Evolutionary conservation across 345 rosid species (phyloP).

Genomic region (Diplotaxis tenuifolia): DNA sequence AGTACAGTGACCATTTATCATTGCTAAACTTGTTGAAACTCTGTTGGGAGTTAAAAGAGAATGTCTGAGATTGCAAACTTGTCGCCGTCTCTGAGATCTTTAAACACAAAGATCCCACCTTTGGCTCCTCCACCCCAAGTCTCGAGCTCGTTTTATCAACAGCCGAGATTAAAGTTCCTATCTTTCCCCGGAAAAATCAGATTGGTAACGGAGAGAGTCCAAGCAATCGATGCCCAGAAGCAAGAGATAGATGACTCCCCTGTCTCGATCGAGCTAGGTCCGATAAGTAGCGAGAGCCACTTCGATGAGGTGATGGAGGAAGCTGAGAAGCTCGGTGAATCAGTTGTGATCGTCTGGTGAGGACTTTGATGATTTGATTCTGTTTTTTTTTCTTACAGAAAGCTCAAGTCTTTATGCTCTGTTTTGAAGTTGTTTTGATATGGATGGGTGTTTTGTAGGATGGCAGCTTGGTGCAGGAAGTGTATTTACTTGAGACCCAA

Average conservation of each 20-base stretch:
- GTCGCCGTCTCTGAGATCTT: constrained; percentile 38
- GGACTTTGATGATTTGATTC: background rate
- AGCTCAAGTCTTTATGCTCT: background rate
- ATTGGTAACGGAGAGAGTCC: constrained; percentile 24
- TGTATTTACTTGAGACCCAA: constrained; percentile 84
- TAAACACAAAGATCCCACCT: constrained; percentile 30
- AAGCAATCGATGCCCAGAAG: constrained; percentile 28
- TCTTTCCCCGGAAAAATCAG: constrained; percentile 3
- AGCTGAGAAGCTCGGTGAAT: constrained; percentile 63
- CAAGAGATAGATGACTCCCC: constrained; percentile 64
- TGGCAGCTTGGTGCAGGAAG: constrained; percentile 97
- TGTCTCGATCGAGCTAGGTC: constrained; percentile 52
- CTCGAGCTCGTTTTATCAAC: constrained; percentile 20
- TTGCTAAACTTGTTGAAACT: background rate
- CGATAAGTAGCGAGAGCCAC: constrained; percentile 57
- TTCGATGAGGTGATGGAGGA: constrained; percentile 78
- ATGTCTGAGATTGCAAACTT: constrained; percentile 40
- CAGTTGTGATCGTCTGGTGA: constrained; percentile 73
- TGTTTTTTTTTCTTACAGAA: background rate
- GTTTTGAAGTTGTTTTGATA: background rate
- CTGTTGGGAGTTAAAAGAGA: constrained; percentile 13
- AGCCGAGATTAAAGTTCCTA: background rate
- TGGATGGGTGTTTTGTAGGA: constrained; percentile 58
- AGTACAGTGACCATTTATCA: constrained; percentile 1
- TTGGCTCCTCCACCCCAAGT: constrained; percentile 21